Evolutionary conservation across 1,284 basidiomycete species (phyloP).

Genomic region (Gymnopus androsaceus): DNA sequence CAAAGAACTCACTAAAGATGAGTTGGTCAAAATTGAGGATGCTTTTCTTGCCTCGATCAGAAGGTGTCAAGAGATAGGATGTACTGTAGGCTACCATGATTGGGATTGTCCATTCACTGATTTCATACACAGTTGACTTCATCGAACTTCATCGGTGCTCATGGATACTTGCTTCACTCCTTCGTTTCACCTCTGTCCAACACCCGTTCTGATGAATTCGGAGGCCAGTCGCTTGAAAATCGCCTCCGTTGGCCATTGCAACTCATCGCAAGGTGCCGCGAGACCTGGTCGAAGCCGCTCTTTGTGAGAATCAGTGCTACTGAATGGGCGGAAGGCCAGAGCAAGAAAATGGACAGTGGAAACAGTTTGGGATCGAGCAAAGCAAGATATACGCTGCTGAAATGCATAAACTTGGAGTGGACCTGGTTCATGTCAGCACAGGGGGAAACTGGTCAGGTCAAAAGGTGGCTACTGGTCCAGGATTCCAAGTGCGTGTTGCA

Average conservation of each 20-base stretch:
- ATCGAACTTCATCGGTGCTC: constrained; percentile 31
- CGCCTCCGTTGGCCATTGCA: constrained; percentile 70
- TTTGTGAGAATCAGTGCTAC: constrained; percentile 76
- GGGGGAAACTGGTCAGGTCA: constrained; percentile 71
- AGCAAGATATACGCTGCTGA: constrained; percentile 60
- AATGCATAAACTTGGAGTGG: constrained; percentile 64
- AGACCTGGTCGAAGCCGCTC: constrained; percentile 67
- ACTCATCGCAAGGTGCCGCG: constrained; percentile 53
- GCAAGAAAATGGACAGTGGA: constrained; percentile 57
- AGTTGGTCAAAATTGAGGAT: constrained; percentile 63
- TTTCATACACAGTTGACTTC: constrained; percentile 49
- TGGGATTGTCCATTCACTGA: constrained; percentile 4
- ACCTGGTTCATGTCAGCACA: constrained; percentile 71
- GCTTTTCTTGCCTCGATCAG: constrained; percentile 67
- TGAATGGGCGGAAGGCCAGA: constrained; percentile 80
- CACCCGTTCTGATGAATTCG: constrained; percentile 67
- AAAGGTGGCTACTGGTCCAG: constrained; percentile 58
- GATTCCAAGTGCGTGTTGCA: constrained; percentile 57
- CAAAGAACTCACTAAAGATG: constrained; percentile 50
- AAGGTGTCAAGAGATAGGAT: constrained; percentile 64
- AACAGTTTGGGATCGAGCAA: constrained; percentile 79
- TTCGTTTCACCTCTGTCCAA: constrained; percentile 78
- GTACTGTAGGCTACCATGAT: constrained; percentile 37
- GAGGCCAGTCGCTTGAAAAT: constrained; percentile 72
- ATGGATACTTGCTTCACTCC: constrained; percentile 25